Conservation (phyloP, 2,329 filamentous ascomycete species). For the Pezicula rhizophila region DNA sequence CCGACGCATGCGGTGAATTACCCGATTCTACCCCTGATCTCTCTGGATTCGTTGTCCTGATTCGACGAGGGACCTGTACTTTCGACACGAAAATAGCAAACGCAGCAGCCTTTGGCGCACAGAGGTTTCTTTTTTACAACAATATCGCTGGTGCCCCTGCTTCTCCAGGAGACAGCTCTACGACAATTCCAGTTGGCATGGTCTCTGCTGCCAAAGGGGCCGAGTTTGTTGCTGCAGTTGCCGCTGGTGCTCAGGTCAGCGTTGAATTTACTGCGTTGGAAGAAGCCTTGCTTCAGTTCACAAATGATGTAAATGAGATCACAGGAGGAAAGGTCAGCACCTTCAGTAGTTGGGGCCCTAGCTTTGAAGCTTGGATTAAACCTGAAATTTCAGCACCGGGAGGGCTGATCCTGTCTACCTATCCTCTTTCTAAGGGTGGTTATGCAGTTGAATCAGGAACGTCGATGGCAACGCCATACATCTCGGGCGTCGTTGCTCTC, state of each 20-base stretch:
- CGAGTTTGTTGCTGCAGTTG: not conserved
- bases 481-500: conserved; percentile 47
- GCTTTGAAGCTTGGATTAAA: not conserved
- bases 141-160: not conserved
- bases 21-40: not conserved
- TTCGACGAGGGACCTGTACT: not conserved
- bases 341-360: not conserved
- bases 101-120: not conserved
- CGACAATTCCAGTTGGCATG: not conserved
- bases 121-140: not conserved
- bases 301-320: not conserved
- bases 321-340: not conserved
- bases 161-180: not conserved
- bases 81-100: not conserved
- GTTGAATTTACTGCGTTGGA: not conserved
- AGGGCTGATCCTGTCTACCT: not conserved
- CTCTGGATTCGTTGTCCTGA: not conserved
- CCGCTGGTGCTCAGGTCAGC: not conserved
- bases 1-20: not conserved
- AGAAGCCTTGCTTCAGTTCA: not conserved
- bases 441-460: not conserved
- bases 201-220: not conserved
- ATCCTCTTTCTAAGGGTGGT: not conserved
- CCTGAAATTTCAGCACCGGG: conserved; percentile 1
- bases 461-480: conserved; percentile 1